Base-by-base conservation (phyloP, 2,329 filamentous ascomycete species). In the Ophiocordyceps camponoti-leonardi region DNA sequence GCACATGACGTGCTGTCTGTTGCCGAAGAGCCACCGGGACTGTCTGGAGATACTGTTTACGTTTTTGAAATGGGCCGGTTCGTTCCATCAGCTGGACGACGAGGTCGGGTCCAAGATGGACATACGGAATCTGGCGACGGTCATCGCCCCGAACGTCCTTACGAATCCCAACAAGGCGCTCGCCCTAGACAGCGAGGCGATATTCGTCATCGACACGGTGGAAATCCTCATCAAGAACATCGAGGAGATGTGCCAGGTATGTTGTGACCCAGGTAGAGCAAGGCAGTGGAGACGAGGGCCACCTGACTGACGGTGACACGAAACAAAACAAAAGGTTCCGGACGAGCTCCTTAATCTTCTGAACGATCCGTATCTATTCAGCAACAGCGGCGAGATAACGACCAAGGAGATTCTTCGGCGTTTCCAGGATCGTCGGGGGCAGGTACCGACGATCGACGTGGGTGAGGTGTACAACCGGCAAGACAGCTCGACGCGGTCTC, bases 81-180 rank as follows among this genome's bases (percentile, higher is more conserved):
- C 88, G 2, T 98, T 98, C 68, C 90, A 93, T 50, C 88, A 95
- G 58, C 81, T 98, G 14, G 92, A 98, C 55, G 92, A 98, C 57
- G 92, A 98, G 60, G 84, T 83, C 20, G 92, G 92, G 23, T 95
- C 90, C 54, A 95, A 96, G 71, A 98, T 98, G 92, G 92, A 98
- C 60, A 84, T 94, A 45, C 87, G 94, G 67, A 98, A 98, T 58
- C 74, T 98, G 50, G 86, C 92, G 4, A 96, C 93, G 3, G 92
- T 98, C 50, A 95, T 98, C 62, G 88, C 90, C 6, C 92, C 92
- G 0, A 98, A 98, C 56, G 86, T 98, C 49, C 72, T 95, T 13
- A 88, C 84, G 54, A 84, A 81, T 52, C 71, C 69, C 52, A 66
- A 74, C 40, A 83, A 81, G 59, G 73, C 71, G 43, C 70, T 74